Evolutionary conservation across 805 yeast species (phyloP).

Genomic region (Sugiyamaella smithiae): DNA sequence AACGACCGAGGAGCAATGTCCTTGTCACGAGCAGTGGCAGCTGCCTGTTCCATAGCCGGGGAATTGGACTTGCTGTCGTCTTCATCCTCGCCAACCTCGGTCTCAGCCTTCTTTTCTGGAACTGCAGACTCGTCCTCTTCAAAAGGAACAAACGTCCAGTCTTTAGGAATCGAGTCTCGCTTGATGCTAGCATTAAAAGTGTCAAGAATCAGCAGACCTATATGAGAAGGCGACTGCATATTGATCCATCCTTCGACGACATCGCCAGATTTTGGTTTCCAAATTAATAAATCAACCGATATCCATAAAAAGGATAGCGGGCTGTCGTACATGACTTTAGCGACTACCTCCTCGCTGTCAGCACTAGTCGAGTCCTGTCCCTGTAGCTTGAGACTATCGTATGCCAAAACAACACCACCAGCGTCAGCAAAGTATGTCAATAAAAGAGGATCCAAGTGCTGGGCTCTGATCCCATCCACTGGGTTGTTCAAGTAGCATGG

Average conservation of each 20-base stretch:
- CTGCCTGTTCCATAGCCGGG: background rate
- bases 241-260: conserved; percentile 80
- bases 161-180: conserved; percentile 76
- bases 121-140: conserved; percentile 56
- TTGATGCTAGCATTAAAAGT: conserved; percentile 93
- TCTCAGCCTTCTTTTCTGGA: conserved; percentile 13
- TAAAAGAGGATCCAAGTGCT: conserved; percentile 85
- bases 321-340: conserved; percentile 69
- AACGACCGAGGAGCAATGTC: conserved; percentile 46
- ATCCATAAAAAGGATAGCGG: conserved; percentile 92
- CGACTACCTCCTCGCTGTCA: conserved; percentile 47
- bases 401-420: conserved; percentile 81
- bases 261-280: conserved; percentile 92
- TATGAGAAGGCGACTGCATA: conserved; percentile 92
- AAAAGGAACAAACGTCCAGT: conserved; percentile 81
- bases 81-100: conserved; percentile 16
- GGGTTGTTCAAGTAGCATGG: conserved; percentile 73
- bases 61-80: conserved; percentile 4
- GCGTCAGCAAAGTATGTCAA: conserved; percentile 75
- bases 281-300: conserved; percentile 72
- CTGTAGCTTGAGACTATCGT: conserved; percentile 58
- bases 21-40: background rate
- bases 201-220: conserved; percentile 87
- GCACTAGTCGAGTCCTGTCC: conserved; percentile 37
- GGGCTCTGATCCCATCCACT: conserved; percentile 73